Evolutionary conservation across 192 early-diverging fungal genomes (phyloP).

Genomic region (Geranomyces variabilis): DNA sequence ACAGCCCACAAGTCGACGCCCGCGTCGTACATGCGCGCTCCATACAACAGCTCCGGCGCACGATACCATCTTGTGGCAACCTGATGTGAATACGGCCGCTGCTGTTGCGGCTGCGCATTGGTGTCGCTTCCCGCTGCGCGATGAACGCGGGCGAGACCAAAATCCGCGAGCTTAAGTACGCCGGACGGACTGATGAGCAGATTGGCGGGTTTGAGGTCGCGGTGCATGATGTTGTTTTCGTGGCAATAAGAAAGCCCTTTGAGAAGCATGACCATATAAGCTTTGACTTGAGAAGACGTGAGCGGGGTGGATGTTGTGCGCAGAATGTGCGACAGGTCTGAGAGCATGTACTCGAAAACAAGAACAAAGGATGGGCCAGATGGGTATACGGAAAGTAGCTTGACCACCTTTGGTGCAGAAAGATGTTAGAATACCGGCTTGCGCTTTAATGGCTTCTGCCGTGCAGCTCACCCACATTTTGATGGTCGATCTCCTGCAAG

Average conservation of each 20-base stretch:
- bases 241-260: constrained; percentile 65
- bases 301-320: constrained; percentile 45
- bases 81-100: constrained; percentile 59
- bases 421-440: neutral
- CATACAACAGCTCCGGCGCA: constrained; percentile 65
- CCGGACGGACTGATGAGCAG: constrained; percentile 58
- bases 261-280: constrained; percentile 63
- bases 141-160: constrained; percentile 62
- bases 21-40: constrained; percentile 60
- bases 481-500: constrained; percentile 54
- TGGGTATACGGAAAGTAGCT: constrained; percentile 55
- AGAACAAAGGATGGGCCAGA: constrained; percentile 53
- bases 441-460: no score
- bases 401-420: constrained; percentile 41
- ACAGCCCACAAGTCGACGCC: constrained; percentile 68
- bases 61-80: constrained; percentile 67
- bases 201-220: constrained; percentile 61
- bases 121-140: constrained; percentile 3
- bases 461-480: constrained; percentile 43
- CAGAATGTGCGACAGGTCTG: constrained; percentile 54
- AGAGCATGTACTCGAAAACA: constrained; percentile 60
- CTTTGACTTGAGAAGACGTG: constrained; percentile 59
- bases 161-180: constrained; percentile 62
- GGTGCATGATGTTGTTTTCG: constrained; percentile 62
- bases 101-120: constrained; percentile 1